Percentiles rank a stretch among this genome's conserved stretches.
phyloP scores from a whole-genome alignment of 805 yeast genomes.

The Sugiyamaella americana region DNA sequence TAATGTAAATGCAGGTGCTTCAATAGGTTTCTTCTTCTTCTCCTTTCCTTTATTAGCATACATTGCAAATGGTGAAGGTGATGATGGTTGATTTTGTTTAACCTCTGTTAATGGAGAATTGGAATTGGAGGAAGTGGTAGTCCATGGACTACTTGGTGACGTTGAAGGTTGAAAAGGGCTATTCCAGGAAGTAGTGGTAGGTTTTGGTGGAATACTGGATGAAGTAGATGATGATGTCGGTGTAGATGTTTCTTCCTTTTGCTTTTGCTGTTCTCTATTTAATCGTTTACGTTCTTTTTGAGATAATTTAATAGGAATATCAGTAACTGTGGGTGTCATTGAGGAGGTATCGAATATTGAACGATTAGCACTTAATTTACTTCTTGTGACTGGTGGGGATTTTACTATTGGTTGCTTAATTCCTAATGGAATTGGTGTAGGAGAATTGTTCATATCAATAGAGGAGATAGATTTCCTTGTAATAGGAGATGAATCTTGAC shows the following conservation, averaged over 20 bases:
- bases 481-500: not conserved
- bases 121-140: conserved; percentile 6
- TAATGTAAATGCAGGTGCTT: conserved; percentile 12
- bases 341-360: no score
- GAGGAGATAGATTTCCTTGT: not conserved
- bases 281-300: conserved; percentile 51
- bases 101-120: not conserved
- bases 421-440: conserved; percentile 1
- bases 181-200: conserved; percentile 2
- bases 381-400: conserved; percentile 1
- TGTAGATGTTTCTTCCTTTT: conserved; percentile 13
- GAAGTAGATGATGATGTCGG: conserved; percentile 2
- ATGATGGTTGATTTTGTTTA: not conserved
- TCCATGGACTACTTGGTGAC: not conserved
- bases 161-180: not conserved
- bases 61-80: conserved; percentile 17
- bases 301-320: conserved; percentile 37
- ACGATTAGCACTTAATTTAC: conserved; percentile 9
- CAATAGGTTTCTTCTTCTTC: not conserved
- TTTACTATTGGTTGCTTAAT: conserved; percentile 4
- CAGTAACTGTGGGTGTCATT: conserved; percentile 11
- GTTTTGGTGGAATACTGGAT: conserved; percentile 1
- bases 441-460: not conserved
- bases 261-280: conserved; percentile 30
- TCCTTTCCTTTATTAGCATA: conserved; percentile 5